Base-by-base conservation (phyloP, 1,284 basidiomycete genomes). In the Sporisorium graminicola region DNA sequence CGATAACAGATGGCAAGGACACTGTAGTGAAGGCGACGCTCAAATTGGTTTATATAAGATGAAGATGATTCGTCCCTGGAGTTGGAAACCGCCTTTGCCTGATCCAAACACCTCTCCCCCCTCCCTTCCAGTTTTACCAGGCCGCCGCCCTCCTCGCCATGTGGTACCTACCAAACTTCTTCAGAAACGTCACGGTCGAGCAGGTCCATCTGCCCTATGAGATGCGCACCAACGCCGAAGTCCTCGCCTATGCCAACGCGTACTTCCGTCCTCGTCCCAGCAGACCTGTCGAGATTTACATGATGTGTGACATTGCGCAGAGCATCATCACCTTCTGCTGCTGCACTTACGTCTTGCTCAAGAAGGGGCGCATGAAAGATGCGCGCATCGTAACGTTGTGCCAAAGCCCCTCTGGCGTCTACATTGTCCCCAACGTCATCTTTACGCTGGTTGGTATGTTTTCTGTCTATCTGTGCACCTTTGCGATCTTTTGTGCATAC, bases 361-460 rank as follows among this genome's bases (percentile, higher is more conserved):
- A 43, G 4, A 58, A 63, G n/a, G 60, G 60, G 5, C 59, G 66
- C 13, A 44, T 54, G 46, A 33, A 46, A 8, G 33, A 54, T 5
- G 10, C 61, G 0, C 50, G 46, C 2, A 8, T 68, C 50, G 13
- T 62, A 29, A 68, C 37, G 0, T 22, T 68, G 1, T 44, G 60
- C 14, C 43, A 44, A n/a, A 68, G 47, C n/a, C 27, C 50, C 0
- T 63, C 50, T 26, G 66, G 59, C 1, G 54, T 43, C 6, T 63
- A 63, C 18, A 54, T 68, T 3, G 59, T 68, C 1, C 65, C 65
- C n/a, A 68, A 68, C 43, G 65, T 59, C 14, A 44, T 68, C n/a
- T 58, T 42, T 1, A 13, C 58, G 13, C 12, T 68, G 20, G 7
- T 9, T 14, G 37, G 14, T 5, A 18, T 2, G 8, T 40, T 14